Conservation (phyloP, 108 stramenopile species). For the Nannochloropsis gaditana region DNA sequence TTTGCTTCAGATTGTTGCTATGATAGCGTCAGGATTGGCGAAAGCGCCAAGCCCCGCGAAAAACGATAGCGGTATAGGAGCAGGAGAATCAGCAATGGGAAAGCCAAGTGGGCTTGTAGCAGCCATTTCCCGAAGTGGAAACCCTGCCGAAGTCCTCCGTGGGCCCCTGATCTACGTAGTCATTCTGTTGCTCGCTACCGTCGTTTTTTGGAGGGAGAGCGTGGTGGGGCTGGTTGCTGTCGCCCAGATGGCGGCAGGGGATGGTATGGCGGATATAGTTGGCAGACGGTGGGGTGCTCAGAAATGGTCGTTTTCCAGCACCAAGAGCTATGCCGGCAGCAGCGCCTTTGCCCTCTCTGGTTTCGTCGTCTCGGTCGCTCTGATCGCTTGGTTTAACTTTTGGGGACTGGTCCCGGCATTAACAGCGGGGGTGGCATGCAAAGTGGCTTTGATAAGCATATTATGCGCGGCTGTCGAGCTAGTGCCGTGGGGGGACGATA, state of each 20-base stretch:
- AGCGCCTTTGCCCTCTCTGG: conserved; percentile 42
- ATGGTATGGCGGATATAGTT: conserved; percentile 54
- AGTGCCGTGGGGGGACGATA: conserved; percentile 40
- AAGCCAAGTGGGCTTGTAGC: background rate
- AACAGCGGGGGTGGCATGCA: conserved; percentile 21
- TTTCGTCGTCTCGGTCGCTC: conserved; percentile 25
- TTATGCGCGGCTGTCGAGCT: conserved; percentile 49
- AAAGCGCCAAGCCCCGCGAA: background rate
- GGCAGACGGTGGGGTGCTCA: conserved; percentile 37
- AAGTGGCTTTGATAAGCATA: conserved; percentile 25
- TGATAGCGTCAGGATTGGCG: background rate
- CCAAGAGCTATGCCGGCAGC: conserved; percentile 39
- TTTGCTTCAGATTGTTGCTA: conserved; percentile 35
- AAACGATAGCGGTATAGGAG: background rate
- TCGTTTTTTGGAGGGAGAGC: conserved; percentile 33
- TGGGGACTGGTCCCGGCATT: conserved; percentile 23
- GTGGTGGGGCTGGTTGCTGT: conserved; percentile 47
- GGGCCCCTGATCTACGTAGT: conserved; percentile 54
- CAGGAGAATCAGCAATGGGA: background rate
- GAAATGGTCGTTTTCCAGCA: conserved; percentile 38
- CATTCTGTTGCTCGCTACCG: conserved; percentile 38
- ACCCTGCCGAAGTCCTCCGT: conserved; percentile 48
- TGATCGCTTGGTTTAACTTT: conserved; percentile 33
- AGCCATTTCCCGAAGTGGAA: conserved; percentile 34
- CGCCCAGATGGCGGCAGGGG: conserved; percentile 54